phyloP scores from a whole-genome alignment of 352 stramenopile genomes.

The Pythium periplocum region DNA sequence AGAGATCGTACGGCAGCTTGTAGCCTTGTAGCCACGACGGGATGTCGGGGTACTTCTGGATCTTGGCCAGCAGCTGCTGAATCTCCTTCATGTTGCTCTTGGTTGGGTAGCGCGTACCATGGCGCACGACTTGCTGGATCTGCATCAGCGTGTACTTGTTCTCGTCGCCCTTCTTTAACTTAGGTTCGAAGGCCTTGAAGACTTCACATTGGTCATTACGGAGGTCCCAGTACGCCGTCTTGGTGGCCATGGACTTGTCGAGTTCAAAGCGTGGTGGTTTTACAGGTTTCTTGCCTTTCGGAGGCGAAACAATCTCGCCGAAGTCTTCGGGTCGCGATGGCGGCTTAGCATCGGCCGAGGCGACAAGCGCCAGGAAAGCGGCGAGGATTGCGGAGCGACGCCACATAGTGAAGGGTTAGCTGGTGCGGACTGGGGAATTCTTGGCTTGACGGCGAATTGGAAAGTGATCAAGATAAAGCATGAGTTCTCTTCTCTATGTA shows the following conservation, averaged over 20 bases:
- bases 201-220: not conserved
- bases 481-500: too few species aligned
- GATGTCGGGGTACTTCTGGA: conserved; percentile 23
- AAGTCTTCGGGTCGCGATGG: too few species aligned
- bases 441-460: too few species aligned
- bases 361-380: too few species aligned
- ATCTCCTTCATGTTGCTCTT: conserved; percentile 45
- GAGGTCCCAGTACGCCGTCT: conserved; percentile 23
- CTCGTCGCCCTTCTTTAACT: too few species aligned
- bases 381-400: too few species aligned
- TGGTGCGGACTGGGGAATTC: too few species aligned
- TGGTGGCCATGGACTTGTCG: conserved; percentile 15
- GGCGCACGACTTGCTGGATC: conserved; percentile 18
- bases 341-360: too few species aligned
- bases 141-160: conserved; percentile 18
- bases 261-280: conserved; percentile 11
- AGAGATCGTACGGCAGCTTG: conserved; percentile 60
- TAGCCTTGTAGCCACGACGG: conserved; percentile 61
- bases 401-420: too few species aligned
- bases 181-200: not conserved
- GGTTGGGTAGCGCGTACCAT: conserved; percentile 44
- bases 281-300: too few species aligned
- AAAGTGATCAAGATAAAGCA: too few species aligned
- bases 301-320: too few species aligned
- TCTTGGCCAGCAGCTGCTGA: conserved; percentile 29